Percentiles rank a stretch among this genome's conserved stretches.
These are phyloP conservation scores for Fraxinus baroniana DNA, from an alignment of 305 asterid genomes.

Conservation along the genomic window DNA sequence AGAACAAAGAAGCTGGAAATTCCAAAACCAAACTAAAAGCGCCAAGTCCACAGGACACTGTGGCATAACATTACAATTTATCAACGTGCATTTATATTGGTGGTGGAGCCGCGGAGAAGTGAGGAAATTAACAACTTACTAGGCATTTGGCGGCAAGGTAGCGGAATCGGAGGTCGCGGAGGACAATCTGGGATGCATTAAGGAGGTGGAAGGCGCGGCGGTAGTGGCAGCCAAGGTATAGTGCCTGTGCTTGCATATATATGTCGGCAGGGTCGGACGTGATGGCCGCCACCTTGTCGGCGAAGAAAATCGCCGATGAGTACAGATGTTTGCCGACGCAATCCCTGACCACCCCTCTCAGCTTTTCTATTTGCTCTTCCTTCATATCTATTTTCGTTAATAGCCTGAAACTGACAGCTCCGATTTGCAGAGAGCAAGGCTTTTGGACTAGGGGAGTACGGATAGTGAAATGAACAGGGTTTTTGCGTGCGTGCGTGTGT, in stretches of 20 bases:
- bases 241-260: constrained; percentile 99
- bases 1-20: constrained; percentile 3
- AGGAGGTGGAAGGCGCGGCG: constrained; percentile 97
- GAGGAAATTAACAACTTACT: constrained; percentile 31
- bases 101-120: neutral
- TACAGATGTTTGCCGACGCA: constrained; percentile 96
- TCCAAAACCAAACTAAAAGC: neutral
- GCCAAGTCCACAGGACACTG: neutral
- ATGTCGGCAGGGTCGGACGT: constrained; percentile 96
- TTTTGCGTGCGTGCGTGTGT: neutral
- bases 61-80: neutral
- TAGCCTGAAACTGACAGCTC: neutral
- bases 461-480: constrained; percentile 6
- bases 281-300: constrained; percentile 97
- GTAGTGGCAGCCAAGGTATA: constrained; percentile 86
- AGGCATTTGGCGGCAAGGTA: constrained; percentile 98
- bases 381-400: constrained; percentile 41
- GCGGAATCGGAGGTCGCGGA: constrained; percentile 88
- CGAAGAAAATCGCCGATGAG: constrained; percentile 93
- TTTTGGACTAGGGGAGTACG: neutral
- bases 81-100: neutral
- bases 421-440: neutral
- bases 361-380: constrained; percentile 88
- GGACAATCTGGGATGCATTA: constrained; percentile 85
- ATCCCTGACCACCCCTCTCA: constrained; percentile 89